A percentile compares a stretch with the other conserved stretches of the same genome.
Evolutionary conservation across 805 yeast genomes (phyloP).

Genomic region (Ogataea corticis): DNA sequence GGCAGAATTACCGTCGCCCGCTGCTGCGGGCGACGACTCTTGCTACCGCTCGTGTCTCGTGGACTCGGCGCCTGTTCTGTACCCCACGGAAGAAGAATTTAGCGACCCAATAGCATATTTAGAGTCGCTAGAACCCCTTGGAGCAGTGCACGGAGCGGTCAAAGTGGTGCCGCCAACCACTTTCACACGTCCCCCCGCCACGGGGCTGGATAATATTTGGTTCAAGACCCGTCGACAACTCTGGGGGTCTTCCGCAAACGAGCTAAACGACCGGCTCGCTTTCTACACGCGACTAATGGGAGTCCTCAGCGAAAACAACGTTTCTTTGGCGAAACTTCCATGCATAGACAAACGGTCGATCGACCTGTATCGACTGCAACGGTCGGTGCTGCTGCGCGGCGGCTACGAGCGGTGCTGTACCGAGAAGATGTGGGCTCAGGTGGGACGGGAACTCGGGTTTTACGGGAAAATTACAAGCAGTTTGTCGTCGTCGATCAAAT

Average conservation of each 20-base stretch:
- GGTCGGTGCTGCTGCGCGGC: conserved; percentile 62
- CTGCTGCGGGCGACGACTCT: conserved; percentile 21
- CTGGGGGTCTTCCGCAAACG: conserved; percentile 44
- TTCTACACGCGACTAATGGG: conserved; percentile 49
- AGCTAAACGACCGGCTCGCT: conserved; percentile 42
- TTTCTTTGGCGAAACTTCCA: conserved; percentile 49
- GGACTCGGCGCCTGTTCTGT: conserved; percentile 51
- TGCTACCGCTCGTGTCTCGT: conserved; percentile 4
- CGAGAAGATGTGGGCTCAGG: conserved; percentile 77
- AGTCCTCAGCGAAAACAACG: conserved; percentile 35
- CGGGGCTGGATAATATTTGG: conserved; percentile 50
- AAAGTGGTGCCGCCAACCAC: conserved; percentile 64
- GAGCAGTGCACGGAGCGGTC: conserved; percentile 68
- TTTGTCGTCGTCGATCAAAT: conserved; percentile 62
- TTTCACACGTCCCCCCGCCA: conserved; percentile 36
- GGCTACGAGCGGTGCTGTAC: conserved; percentile 65
- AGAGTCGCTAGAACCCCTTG: conserved; percentile 52
- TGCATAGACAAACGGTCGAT: conserved; percentile 64
- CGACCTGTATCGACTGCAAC: conserved; percentile 60
- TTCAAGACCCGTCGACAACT: conserved; percentile 52
- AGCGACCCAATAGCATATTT: conserved; percentile 66
- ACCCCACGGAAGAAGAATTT: conserved; percentile 57
- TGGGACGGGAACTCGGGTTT: conserved; percentile 79
- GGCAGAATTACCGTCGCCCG: conserved; percentile 10
- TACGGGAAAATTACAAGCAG: conserved; percentile 72